Conservation (phyloP, 2,329 filamentous ascomycete species). For the Hypoxylon sp. region DNA sequence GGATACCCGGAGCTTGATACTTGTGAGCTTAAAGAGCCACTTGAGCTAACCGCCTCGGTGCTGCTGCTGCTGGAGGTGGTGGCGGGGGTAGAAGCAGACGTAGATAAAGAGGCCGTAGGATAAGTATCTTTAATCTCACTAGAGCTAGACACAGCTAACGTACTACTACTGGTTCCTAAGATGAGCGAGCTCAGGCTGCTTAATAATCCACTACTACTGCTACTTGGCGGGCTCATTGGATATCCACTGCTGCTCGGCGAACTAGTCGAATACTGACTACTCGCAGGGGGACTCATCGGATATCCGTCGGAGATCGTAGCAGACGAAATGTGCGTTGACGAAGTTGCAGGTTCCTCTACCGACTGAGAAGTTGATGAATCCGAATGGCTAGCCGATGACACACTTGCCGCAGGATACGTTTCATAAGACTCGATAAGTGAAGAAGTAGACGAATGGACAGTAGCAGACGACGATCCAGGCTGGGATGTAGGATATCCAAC, state of each 20-base stretch:
- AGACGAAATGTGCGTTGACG: constrained; percentile 22
- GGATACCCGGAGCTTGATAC: constrained; percentile 30
- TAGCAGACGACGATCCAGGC: constrained; percentile 20
- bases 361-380: constrained; percentile 24
- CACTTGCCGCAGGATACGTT: constrained; percentile 25
- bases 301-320: constrained; percentile 33
- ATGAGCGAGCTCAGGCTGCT: constrained; percentile 53
- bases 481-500: constrained; percentile 17
- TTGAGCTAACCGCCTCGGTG: constrained; percentile 22
- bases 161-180: constrained; percentile 45
- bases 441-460: constrained; percentile 20
- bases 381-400: constrained; percentile 20
- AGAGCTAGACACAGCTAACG: constrained; percentile 13
- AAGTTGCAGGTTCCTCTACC: constrained; percentile 3
- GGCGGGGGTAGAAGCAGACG: constrained; percentile 7
- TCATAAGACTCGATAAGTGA: constrained; percentile 18
- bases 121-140: constrained; percentile 10
- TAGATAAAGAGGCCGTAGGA: constrained; percentile 8
- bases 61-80: constrained; percentile 5
- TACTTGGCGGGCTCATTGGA: constrained; percentile 37
- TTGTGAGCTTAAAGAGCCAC: constrained; percentile 21
- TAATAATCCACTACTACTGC: constrained; percentile 46
- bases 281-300: constrained; percentile 38
- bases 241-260: constrained; percentile 18
- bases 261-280: constrained; percentile 18